Conservation (phyloP, 108 stramenopile species). For the Cyclotella baltica region DNA sequence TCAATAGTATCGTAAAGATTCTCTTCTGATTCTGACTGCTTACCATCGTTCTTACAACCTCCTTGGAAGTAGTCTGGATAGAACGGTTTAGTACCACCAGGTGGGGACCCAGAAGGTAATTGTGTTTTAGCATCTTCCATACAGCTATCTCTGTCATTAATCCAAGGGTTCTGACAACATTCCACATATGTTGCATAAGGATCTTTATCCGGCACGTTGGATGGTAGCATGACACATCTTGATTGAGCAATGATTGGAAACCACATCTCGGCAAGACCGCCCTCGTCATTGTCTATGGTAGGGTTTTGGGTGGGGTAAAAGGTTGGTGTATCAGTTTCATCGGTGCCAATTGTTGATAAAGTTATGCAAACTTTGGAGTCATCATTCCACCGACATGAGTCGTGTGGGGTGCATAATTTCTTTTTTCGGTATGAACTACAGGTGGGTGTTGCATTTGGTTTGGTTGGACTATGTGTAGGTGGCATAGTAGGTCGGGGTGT, state of each 20-base stretch:
- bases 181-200: slow-evolving; percentile 13
- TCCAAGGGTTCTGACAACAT: slow-evolving; percentile 20
- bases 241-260: slow-evolving; percentile 11
- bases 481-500: neutral
- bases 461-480: slow-evolving; percentile 1
- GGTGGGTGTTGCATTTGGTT: neutral
- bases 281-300: neutral
- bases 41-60: slow-evolving; percentile 21
- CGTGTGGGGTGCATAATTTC: neutral
- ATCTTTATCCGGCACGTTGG: neutral
- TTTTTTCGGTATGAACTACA: neutral
- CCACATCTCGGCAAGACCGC: neutral
- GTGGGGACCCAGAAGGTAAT: neutral
- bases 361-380: neutral
- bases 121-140: slow-evolving; percentile 18
- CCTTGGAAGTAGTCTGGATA: slow-evolving; percentile 30
- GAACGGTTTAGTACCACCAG: neutral
- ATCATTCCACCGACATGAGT: slow-evolving; percentile 7
- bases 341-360: neutral
- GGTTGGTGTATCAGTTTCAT: neutral
- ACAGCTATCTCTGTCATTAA: neutral
- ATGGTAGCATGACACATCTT: slow-evolving; percentile 8
- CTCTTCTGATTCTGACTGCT: neutral
- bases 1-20: neutral
- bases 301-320: neutral